Evolutionary conservation across 768 basidiomycete species (phyloP).

Genomic region (Tricholoma bakamatsutake): DNA sequence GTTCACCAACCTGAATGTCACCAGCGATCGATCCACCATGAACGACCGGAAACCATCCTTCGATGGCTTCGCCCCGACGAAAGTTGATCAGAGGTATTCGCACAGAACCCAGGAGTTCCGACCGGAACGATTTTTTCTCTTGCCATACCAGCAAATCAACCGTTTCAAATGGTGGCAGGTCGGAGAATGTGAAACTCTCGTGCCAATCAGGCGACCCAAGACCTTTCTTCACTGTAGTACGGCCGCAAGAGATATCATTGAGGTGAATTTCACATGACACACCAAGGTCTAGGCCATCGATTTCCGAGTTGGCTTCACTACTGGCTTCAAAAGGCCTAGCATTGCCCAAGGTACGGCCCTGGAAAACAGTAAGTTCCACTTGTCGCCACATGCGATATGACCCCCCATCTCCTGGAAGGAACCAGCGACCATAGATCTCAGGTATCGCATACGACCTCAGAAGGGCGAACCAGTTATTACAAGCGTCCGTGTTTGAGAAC

Average conservation of each 20-base stretch:
- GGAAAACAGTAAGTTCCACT: conserved; percentile 64
- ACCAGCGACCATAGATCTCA: conserved; percentile 66
- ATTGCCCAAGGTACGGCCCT: conserved; percentile 68
- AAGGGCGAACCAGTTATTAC: conserved; percentile 74
- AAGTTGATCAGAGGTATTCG: conserved; percentile 66
- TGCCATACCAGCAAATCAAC: conserved; percentile 65
- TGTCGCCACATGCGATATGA: conserved; percentile 87
- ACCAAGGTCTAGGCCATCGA: conserved; percentile 58
- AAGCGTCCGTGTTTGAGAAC: conserved; percentile 57
- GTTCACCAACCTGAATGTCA: conserved; percentile 66
- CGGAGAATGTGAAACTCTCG: conserved; percentile 67
- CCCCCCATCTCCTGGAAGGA: conserved; percentile 56
- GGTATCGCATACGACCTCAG: conserved; percentile 76
- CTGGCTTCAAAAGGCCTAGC: conserved; percentile 31
- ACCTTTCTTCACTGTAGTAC: conserved; percentile 69
- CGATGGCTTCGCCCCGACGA: conserved; percentile 63
- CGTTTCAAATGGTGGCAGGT: conserved; percentile 73
- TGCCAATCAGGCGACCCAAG: conserved; percentile 75
- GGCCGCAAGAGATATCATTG: conserved; percentile 61
- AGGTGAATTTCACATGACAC: conserved; percentile 76
- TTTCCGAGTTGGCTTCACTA: conserved; percentile 30
- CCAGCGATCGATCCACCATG: conserved; percentile 40
- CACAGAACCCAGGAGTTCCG: conserved; percentile 51
- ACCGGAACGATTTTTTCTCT: conserved; percentile 59
- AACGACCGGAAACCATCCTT: conserved; percentile 83